Percentiles rank a stretch among this genome's conserved stretches.
phyloP scores from a whole-genome alignment of 306 rosid species.

The Medicago arabica region DNA sequence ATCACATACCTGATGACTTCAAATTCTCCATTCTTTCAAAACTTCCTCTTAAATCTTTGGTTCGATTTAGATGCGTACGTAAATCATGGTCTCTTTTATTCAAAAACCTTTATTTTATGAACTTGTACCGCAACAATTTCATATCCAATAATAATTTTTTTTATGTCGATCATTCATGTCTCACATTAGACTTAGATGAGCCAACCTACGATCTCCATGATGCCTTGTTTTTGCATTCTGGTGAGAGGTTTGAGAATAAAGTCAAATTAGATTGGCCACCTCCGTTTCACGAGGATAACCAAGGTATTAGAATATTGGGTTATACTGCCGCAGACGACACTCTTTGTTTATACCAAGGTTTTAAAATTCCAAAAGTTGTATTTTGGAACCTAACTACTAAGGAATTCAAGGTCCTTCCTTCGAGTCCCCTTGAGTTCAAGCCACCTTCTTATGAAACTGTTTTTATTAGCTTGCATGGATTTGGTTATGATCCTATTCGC shows the following conservation, averaged over 20 bases:
- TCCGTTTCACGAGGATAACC: background rate
- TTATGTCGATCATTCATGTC: background rate
- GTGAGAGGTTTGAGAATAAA: background rate
- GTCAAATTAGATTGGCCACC: background rate
- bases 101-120: background rate
- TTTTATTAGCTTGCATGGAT: background rate
- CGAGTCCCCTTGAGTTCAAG: background rate
- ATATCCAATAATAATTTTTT: too few species aligned
- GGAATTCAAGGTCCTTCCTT: background rate
- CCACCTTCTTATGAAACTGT: background rate
- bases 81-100: background rate
- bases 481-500: background rate
- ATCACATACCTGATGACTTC: too few species aligned
- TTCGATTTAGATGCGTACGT: background rate
- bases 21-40: too few species aligned
- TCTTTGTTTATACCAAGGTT: background rate
- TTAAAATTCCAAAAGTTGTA: background rate
- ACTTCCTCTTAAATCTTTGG: background rate
- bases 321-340: background rate
- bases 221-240: background rate
- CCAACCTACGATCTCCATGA: background rate
- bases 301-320: background rate
- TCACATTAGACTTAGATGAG: background rate
- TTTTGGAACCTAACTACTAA: background rate
- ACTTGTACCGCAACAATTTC: background rate